Evolutionary conservation across 345 rosid genomes (phyloP), one percentile per base, ranked within the genome.

Genomic region (Salix exigua): DNA sequence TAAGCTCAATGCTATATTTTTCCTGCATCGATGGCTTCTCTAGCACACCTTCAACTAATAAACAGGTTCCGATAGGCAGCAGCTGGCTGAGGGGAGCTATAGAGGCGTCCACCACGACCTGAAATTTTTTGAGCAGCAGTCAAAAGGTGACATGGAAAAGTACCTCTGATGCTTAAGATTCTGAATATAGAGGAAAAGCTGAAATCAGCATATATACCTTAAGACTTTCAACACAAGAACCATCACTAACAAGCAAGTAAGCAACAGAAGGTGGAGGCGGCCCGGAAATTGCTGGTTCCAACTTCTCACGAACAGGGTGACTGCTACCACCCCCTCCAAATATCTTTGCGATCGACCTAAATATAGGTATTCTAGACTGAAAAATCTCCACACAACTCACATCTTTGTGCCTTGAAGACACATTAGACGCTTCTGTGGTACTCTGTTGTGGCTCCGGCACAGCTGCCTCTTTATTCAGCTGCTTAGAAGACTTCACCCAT

Each of bases 401-500:
- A 30, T 85, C 86, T 70, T 76, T 83, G 25, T 72, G 78, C 26
- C 73, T 70, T 13, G 65, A 66, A 72, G 82, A 30, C 33, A 21
- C 19, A 48, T 25, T 51, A 21, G 60, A 58, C 76, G 26, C 68
- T 40, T 79, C 75, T 14, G 44, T 84, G 8, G 77, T 82, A 7
- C 61, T 44, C 23, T 78, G 48, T 18, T 66, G 81, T 7, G 81
- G 76, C 0, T 46, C 80, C 2, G 81, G 75, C 3, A 81, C 65
- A 23, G 73, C 50, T 23, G 82, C 78, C 30, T 90, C 91, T 73
- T 79, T 87, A 78, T 58, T 85, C 73, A 83, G 81, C 17, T 93
- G 94, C 76, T 78, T 90, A 50, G 87, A 88, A 81, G 94, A 82
- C 87, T 86, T 93, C 12, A 95, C 93, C 99, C 99, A 93, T n/a